A percentile compares a stretch with the other conserved stretches of the same genome.
Conservation (phyloP, 345 rosid genomes). For the Gossypioides kirkii region DNA sequence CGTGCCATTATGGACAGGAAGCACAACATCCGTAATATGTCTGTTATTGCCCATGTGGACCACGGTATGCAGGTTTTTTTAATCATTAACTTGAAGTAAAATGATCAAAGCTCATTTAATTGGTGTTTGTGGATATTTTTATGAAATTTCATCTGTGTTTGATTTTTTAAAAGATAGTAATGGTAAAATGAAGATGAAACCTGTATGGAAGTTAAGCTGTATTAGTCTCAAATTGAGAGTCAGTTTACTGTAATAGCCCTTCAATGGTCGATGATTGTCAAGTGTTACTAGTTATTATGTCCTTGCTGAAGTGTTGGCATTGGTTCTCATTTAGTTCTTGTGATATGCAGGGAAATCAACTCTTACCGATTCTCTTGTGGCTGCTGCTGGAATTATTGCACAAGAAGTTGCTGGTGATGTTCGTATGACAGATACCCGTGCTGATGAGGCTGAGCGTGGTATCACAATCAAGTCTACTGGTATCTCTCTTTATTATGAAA, state of each 20-base stretch:
- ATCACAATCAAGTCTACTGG: slow-evolving; percentile 73
- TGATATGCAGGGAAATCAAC: slow-evolving; percentile 40
- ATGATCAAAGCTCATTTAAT: neutral
- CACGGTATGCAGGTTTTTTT: slow-evolving; percentile 29
- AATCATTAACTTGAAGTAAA: slow-evolving; percentile 16
- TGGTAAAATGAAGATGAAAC: neutral
- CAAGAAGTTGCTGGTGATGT: slow-evolving; percentile 65
- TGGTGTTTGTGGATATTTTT: neutral
- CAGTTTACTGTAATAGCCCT: slow-evolving; percentile 11
- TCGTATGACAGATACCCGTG: slow-evolving; percentile 54
- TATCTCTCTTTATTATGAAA: slow-evolving; percentile 47
- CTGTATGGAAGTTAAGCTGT: neutral
- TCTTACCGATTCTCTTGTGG: slow-evolving; percentile 49
- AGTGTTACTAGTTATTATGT: neutral
- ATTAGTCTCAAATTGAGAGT: neutral
- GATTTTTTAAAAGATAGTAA: neutral
- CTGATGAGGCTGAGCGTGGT: slow-evolving; percentile 72
- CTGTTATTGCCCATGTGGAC: slow-evolving; percentile 75
- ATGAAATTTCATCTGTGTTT: neutral
- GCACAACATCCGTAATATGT: slow-evolving; percentile 67
- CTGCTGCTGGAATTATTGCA: slow-evolving; percentile 62
- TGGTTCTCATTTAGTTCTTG: neutral
- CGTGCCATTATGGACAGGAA: slow-evolving; percentile 65
- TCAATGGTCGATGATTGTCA: slow-evolving; percentile 17
- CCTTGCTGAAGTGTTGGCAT: neutral